phyloP scores from a whole-genome alignment of 257 asterid genomes.

The Rhazya stricta region DNA sequence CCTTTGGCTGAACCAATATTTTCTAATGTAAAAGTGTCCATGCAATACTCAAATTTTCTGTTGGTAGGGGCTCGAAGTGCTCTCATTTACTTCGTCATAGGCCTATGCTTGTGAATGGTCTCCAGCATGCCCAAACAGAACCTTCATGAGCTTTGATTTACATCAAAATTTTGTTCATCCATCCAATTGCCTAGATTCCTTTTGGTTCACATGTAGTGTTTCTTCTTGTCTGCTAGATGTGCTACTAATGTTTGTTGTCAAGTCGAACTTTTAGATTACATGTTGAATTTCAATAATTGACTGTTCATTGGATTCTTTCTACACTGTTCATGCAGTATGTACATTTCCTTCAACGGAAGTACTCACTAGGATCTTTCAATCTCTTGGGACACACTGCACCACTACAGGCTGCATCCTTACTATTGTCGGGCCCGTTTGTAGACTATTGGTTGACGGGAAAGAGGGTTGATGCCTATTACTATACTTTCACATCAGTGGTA shows the following conservation, averaged over 20 bases:
- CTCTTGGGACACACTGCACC: slow-evolving; percentile 89
- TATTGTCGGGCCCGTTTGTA: slow-evolving; percentile 54
- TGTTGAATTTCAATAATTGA: not conserved
- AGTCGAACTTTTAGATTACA: not conserved
- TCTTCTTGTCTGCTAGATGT: not conserved
- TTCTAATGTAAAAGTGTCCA: not conserved
- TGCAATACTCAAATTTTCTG: not conserved
- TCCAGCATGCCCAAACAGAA: not conserved
- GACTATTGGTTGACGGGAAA: slow-evolving; percentile 66
- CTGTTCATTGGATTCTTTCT: slow-evolving; percentile 17
- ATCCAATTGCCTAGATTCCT: not conserved
- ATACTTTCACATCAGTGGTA: slow-evolving; percentile 46
- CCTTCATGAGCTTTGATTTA: not conserved
- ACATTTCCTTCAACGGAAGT: slow-evolving; percentile 69
- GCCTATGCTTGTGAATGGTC: not conserved
- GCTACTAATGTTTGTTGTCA: slow-evolving; percentile 1
- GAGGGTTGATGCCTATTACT: slow-evolving; percentile 54
- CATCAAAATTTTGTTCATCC: not conserved
- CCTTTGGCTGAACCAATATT: slow-evolving; percentile 4
- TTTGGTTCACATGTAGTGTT: not conserved
- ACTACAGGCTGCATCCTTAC: slow-evolving; percentile 66
- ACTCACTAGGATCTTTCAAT: slow-evolving; percentile 71
- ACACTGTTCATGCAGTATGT: slow-evolving; percentile 51
- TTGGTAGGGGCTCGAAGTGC: not conserved
- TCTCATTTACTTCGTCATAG: not conserved